These are phyloP conservation scores for Xylariaceae sp. DNA, from an alignment of 2,329 filamentous ascomycete genomes.

Conservation along the genomic window DNA sequence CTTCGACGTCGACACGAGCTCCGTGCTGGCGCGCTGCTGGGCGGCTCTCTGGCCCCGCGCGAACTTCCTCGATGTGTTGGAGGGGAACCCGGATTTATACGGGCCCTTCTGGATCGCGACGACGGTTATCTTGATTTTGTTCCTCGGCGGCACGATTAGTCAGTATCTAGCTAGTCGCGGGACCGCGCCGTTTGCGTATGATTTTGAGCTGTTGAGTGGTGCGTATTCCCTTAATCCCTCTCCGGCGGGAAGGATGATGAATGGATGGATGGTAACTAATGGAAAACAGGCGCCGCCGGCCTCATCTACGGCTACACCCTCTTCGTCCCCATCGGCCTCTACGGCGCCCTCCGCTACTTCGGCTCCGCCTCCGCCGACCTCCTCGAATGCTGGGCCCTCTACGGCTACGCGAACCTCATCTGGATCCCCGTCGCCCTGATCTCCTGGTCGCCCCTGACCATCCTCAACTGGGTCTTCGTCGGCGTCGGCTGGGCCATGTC, in stretches of 20 bases:
- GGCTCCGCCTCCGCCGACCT: slow-evolving; percentile 89
- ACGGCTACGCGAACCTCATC: slow-evolving; percentile 93
- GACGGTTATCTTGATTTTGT: slow-evolving; percentile 91
- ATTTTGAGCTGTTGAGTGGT: slow-evolving; percentile 85
- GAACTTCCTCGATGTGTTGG: slow-evolving; percentile 94
- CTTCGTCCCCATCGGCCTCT: slow-evolving; percentile 77
- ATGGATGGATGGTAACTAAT: too few relatives aligned
- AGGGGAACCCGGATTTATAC: slow-evolving; percentile 95
- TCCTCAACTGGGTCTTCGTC: slow-evolving; percentile 92
- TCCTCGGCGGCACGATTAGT: slow-evolving; percentile 90
- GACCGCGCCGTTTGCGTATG: slow-evolving; percentile 77
- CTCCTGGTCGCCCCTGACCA: slow-evolving; percentile 78
- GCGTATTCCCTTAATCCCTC: slow-evolving; percentile 18
- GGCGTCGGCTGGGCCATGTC: slow-evolving; percentile 77
- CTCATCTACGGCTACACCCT: slow-evolving; percentile 93
- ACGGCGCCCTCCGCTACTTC: slow-evolving; percentile 89
- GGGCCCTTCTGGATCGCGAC: slow-evolving; percentile 98
- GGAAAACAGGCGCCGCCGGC: slow-evolving; percentile 65
- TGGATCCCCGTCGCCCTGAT: slow-evolving; percentile 94
- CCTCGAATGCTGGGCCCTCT: slow-evolving; percentile 90
- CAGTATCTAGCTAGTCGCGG: slow-evolving; percentile 70
- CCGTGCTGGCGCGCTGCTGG: slow-evolving; percentile 80
- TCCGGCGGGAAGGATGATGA: too few relatives aligned
- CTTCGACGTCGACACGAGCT: slow-evolving; percentile 95
- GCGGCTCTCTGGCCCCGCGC: slow-evolving; percentile 84